Base-by-base conservation (phyloP, 495 filamentous ascomycete species). In the Hypoxylon cercidicola region DNA sequence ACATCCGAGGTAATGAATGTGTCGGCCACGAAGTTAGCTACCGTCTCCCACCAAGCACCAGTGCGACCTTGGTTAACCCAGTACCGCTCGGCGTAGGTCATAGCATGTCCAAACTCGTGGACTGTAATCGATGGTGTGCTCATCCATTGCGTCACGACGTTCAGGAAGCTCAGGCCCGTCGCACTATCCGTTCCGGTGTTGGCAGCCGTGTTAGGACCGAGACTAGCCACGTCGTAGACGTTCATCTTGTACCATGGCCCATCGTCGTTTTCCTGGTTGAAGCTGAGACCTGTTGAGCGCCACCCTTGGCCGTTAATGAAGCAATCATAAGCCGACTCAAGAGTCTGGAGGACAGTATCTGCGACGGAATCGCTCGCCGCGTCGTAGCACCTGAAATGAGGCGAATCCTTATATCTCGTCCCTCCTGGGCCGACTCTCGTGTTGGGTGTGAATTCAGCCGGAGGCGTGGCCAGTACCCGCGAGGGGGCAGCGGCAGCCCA, bases 21-120 rank as follows among this genome's bases (percentile, higher is more conserved):
- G 50, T 81, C 79, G 10, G 79, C 78, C 16, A 81, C 77, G 50
- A 77, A 81, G 37, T 81, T 75, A 1, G 79, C 79, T 2, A 79
- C 60, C 4, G 79, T 75, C 53, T 81, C 79, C 79, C 79, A 81
- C 78, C 78, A 80, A 0, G 79, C 79, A 1, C 79, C 79, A 0
- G 79, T 81, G 1, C 77, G 60, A 4, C 50, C 64, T 40, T 81
- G 78, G 58, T 81, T 66, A 49, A 80, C 72, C 79, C 79, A 81
- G 35, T 71, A 77, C 15, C 70, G 58, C 53, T 75, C 78, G 8
- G 67, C 64, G 44, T 80, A 81, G 0, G 75, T 77, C 37, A 81
- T 64, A 1, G 75, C 77, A 52, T 81, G 79, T 4, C 79, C 79
- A 46, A 77, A 81, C 57, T 81, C 79, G 47, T 81, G 79, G 15